Conservation (phyloP, 1,284 basidiomycete species). For the Pascua guehoae region DNA sequence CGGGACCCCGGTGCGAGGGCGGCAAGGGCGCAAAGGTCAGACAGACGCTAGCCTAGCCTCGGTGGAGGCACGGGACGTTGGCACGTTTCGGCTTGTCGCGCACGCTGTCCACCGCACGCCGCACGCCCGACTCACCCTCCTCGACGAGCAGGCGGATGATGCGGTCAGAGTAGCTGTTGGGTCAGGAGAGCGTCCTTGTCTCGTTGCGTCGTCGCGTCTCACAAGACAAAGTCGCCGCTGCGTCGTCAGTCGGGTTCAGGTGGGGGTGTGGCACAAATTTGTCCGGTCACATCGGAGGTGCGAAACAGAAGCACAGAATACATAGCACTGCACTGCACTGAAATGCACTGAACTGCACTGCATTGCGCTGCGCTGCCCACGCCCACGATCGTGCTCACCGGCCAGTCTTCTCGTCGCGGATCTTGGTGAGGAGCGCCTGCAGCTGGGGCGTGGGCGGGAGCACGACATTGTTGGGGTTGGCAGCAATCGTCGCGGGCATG, state of each 20-base stretch:
- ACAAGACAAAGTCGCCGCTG: slow-evolving; percentile 95
- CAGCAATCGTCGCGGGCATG: neutral
- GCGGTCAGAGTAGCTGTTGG: slow-evolving; percentile 55
- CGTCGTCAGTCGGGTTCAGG: slow-evolving; percentile 5
- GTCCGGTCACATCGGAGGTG: neutral
- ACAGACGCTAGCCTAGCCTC: neutral
- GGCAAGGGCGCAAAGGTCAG: neutral
- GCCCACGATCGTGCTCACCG: slow-evolving; percentile 30
- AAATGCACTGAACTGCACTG: no score
- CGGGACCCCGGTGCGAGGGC: neutral
- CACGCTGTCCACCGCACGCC: no score
- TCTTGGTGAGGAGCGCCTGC: slow-evolving; percentile 93
- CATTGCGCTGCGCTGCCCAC: neutral
- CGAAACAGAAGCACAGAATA: no score
- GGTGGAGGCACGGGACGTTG: neutral
- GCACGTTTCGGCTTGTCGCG: no score
- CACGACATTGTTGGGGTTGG: slow-evolving; percentile 38
- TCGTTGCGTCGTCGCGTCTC: slow-evolving; percentile 8
- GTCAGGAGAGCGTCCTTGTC: neutral
- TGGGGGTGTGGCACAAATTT: slow-evolving; percentile 1
- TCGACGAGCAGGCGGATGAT: slow-evolving; percentile 61
- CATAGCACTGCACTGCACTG: neutral
- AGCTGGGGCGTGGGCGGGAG: slow-evolving; percentile 70
- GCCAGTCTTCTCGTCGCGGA: slow-evolving; percentile 75
- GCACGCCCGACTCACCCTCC: slow-evolving; percentile 50